Conservation (phyloP, 1,284 basidiomycete genomes). For the Puccinia hordei region DNA sequence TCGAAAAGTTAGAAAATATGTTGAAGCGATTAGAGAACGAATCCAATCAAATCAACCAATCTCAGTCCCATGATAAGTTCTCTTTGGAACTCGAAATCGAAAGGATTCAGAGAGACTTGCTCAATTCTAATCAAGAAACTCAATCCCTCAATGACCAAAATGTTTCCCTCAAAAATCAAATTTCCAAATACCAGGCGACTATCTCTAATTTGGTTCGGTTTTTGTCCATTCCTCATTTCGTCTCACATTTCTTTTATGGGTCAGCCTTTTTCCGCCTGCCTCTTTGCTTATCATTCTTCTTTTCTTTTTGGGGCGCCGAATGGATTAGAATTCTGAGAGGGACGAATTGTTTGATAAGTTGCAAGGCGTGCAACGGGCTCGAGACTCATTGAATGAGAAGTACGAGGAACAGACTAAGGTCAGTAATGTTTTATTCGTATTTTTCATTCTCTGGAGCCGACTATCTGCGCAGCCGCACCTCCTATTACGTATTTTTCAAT, state of each 20-base stretch:
- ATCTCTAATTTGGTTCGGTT: constrained; percentile 68
- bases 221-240: constrained; percentile 24
- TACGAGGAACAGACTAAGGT: constrained; percentile 56
- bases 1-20: constrained; percentile 72
- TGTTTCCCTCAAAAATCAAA: constrained; percentile 4
- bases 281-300: neutral
- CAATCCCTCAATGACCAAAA: constrained; percentile 19
- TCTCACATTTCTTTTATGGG: neutral
- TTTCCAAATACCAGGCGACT: constrained; percentile 67
- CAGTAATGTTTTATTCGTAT: neutral
- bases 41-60: constrained; percentile 72
- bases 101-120: constrained; percentile 79
- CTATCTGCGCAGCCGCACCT: too few relatives aligned
- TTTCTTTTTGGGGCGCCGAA: neutral
- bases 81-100: constrained; percentile 89
- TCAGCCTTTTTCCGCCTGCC: constrained; percentile 14
- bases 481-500: too few relatives aligned
- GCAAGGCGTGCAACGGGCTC: constrained; percentile 55
- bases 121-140: constrained; percentile 64
- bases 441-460: neutral
- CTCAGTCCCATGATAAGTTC: constrained; percentile 77
- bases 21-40: constrained; percentile 68
- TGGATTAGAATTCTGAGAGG: constrained; percentile 53
- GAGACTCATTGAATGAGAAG: constrained; percentile 56
- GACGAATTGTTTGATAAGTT: constrained; percentile 55